Evolutionary conservation across 164 flowering plant species (phyloP).

Genomic region (Amborella trichopoda): DNA sequence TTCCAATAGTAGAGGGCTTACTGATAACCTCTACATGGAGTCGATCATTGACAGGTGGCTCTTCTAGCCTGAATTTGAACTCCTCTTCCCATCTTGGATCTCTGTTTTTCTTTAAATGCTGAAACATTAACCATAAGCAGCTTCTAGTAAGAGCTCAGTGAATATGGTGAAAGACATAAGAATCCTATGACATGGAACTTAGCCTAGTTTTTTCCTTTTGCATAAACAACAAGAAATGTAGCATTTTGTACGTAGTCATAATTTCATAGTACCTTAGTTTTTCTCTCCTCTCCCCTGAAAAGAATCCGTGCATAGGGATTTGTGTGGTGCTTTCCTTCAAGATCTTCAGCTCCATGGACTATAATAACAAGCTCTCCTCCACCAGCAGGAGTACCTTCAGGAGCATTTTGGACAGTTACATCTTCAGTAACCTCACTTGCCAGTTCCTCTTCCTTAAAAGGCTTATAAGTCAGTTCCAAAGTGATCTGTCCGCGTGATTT

Average conservation of each 20-base stretch:
- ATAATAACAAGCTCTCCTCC: conserved; percentile 75
- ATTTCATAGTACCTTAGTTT: conserved; percentile 55
- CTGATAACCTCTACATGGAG: conserved; percentile 69
- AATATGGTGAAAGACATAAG: too few relatives aligned
- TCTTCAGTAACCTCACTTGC: conserved; percentile 28
- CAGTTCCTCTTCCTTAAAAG: conserved; percentile 52
- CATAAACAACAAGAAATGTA: too few relatives aligned
- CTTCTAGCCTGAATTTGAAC: conserved; percentile 51
- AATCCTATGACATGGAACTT: too few relatives aligned
- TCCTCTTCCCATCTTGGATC: conserved; percentile 91
- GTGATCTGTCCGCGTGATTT: conserved; percentile 70
- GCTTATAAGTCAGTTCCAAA: conserved; percentile 53
- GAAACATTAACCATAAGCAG: too few relatives aligned
- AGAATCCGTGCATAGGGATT: conserved; percentile 61
- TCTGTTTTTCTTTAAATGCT: conserved; percentile 69
- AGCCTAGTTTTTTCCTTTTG: too few relatives aligned
- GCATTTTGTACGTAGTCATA: too few relatives aligned
- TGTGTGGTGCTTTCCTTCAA: conserved; percentile 88
- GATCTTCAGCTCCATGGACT: conserved; percentile 64
- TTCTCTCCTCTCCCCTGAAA: conserved; percentile 69
- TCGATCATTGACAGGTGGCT: conserved; percentile 58
- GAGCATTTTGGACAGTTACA: conserved; percentile 45
- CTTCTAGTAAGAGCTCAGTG: too few relatives aligned
- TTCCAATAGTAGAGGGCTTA: conserved; percentile 49
- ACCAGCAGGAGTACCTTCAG: conserved; percentile 69